Percentiles rank a stretch among this genome's conserved stretches.
Conservation (phyloP, 805 yeast species). For the Starmera quercuum region DNA sequence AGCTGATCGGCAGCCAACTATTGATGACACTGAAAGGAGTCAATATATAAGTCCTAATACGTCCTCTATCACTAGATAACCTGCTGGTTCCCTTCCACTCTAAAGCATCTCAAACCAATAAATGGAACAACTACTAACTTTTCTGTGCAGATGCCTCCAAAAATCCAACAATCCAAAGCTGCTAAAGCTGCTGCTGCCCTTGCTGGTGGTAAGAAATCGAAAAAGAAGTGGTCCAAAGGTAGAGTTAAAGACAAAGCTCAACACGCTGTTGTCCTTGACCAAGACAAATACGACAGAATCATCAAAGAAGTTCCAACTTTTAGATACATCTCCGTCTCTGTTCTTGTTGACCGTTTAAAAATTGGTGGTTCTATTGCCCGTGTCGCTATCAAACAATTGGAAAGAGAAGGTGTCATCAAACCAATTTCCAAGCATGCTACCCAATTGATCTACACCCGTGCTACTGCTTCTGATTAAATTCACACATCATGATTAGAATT, state of each 20-base stretch:
- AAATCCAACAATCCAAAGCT: slow-evolving; percentile 98
- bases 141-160: slow-evolving; percentile 83
- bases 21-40: too few species aligned
- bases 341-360: slow-evolving; percentile 98
- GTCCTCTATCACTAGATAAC: too few species aligned
- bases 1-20: too few species aligned
- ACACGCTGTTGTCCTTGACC: slow-evolving; percentile 95
- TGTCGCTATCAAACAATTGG: slow-evolving; percentile 94
- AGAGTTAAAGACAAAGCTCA: slow-evolving; percentile 99
- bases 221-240: slow-evolving; percentile 99
- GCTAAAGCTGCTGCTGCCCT: slow-evolving; percentile 99
- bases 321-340: slow-evolving; percentile 97
- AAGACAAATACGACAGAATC: slow-evolving; percentile 98
- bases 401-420: slow-evolving; percentile 89
- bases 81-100: too few species aligned
- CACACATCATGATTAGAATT: slow-evolving; percentile 9
- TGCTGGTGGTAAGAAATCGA: slow-evolving; percentile 99
- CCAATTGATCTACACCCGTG: slow-evolving; percentile 92
- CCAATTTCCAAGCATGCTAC: slow-evolving; percentile 92
- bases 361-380: slow-evolving; percentile 99
- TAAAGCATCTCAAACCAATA: too few species aligned
- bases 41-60: too few species aligned
- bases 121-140: not conserved
- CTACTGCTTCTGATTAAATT: slow-evolving; percentile 56
- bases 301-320: slow-evolving; percentile 98